Percentiles rank a stretch among this genome's conserved stretches.
Conservation (phyloP, 1,284 basidiomycete species). For the Trametes pubescens region DNA sequence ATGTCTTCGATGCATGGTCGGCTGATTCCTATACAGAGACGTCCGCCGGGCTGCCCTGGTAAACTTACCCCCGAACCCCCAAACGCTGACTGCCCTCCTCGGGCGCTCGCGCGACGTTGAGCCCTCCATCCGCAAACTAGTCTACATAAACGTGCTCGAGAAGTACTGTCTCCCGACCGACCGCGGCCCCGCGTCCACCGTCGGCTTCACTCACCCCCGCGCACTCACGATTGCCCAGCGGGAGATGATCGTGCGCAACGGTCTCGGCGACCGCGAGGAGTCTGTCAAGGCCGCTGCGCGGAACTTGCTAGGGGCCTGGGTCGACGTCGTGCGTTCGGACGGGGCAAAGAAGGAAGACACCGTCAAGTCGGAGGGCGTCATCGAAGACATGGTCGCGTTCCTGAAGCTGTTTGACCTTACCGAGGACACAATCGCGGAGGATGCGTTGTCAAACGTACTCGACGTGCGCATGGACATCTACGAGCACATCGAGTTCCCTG, state of each 20-base stretch:
- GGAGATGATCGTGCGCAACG: slow-evolving; percentile 81
- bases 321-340: slow-evolving; percentile 56
- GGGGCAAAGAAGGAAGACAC: slow-evolving; percentile 54
- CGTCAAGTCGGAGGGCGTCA: slow-evolving; percentile 25
- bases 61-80: slow-evolving; percentile 73
- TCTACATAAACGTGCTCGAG: slow-evolving; percentile 78
- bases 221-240: slow-evolving; percentile 80
- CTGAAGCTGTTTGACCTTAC: slow-evolving; percentile 70
- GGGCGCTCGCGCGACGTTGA: slow-evolving; percentile 89
- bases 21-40: slow-evolving; percentile 61
- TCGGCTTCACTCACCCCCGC: slow-evolving; percentile 72
- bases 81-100: slow-evolving; percentile 76
- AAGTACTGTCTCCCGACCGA: slow-evolving; percentile 34
- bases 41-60: slow-evolving; percentile 90
- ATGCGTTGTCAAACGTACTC: slow-evolving; percentile 72
- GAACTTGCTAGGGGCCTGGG: slow-evolving; percentile 82
- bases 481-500: slow-evolving; percentile 76
- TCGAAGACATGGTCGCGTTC: slow-evolving; percentile 59
- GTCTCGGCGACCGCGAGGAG: slow-evolving; percentile 89
- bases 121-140: slow-evolving; percentile 80
- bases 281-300: slow-evolving; percentile 84
- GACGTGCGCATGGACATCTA: slow-evolving; percentile 66
- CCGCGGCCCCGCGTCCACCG: slow-evolving; percentile 34
- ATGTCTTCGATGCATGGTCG: not conserved
- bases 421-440: slow-evolving; percentile 68